Base-by-base conservation (phyloP, 2,329 filamentous ascomycete species). In the Ophiosphaerella narmari region DNA sequence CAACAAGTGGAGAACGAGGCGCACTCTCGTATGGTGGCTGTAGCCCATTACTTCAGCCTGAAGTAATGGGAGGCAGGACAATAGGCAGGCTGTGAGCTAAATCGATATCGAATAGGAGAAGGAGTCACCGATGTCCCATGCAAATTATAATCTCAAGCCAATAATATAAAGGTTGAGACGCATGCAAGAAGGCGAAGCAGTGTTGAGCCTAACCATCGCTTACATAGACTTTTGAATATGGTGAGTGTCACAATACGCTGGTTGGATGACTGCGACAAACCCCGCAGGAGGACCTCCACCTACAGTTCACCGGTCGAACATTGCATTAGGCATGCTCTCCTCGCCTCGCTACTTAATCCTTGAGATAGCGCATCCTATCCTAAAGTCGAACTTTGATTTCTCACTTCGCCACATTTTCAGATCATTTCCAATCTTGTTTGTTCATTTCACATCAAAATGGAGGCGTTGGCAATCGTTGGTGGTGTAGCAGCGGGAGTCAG, bases 261-360 rank as follows among this genome's bases (percentile, higher is more conserved):
- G 42, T 45, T 45, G 42, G 42, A n/a, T 24, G 33, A 24, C 16
- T 14, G 34, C 24, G 9, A 38, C 38, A 34, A 21, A 45, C 21
- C 34, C 31, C 23, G 7, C 26, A 11, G 23, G 34, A 38, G 18
- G 18, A 5, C 18, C 4, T 21, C 3, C 18, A 24, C 42, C 42
- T 31, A 9, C 42, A 45, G 33, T 45, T 45, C 42, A 45, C 42
- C 42, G 42, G 42, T 45, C 42, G 38, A 38, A 24, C 8, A 21
- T 13, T 14, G 39, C 39, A 34, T 23, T 18, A 42, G 38, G 39
- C 29, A 13, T 35, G 7, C 33, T 34, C 29, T 42, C 39, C 24
- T 42, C 2, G 7, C 11, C 13, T 31, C 11, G n/a, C 7, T 16
- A 31, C 24, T 38, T 38, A 7, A 38, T 9, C 11, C 26, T 6